Conservation (phyloP, 805 yeast species). For the Candida corydali region DNA sequence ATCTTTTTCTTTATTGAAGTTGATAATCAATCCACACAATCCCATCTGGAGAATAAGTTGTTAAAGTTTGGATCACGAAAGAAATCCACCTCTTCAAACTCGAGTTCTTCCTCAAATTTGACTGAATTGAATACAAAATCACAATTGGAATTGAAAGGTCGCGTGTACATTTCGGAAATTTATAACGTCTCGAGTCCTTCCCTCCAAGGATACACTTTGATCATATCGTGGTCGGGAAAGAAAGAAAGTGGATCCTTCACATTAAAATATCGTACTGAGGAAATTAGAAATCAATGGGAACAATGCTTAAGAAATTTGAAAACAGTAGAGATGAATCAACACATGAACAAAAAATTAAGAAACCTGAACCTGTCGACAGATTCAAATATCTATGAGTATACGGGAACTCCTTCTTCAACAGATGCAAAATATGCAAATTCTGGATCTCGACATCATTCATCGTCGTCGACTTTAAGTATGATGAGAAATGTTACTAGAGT, state of each 20-base stretch:
- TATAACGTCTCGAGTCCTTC: slow-evolving; percentile 37
- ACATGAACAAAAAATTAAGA: slow-evolving; percentile 31
- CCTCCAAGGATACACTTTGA: slow-evolving; percentile 50
- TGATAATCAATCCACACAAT: slow-evolving; percentile 12
- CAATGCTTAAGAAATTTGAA: slow-evolving; percentile 51
- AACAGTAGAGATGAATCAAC: slow-evolving; percentile 37
- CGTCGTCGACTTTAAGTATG: slow-evolving; percentile 42
- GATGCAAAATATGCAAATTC: slow-evolving; percentile 21
- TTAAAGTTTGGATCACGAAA: slow-evolving; percentile 49
- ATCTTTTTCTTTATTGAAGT: slow-evolving; percentile 45
- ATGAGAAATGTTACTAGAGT: slow-evolving; percentile 28
- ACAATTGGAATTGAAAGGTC: slow-evolving; percentile 63
- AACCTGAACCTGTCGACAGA: slow-evolving; percentile 24
- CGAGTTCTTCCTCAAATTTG: slow-evolving; percentile 30
- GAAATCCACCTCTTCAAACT: slow-evolving; percentile 28
- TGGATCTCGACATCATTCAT: slow-evolving; percentile 37
- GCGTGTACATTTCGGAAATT: slow-evolving; percentile 72
- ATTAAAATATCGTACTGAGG: slow-evolving; percentile 79
- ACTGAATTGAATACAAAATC: slow-evolving; percentile 27
- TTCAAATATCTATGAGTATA: slow-evolving; percentile 20
- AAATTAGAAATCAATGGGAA: slow-evolving; percentile 80
- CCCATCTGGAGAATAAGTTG: slow-evolving; percentile 28
- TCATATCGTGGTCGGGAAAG: slow-evolving; percentile 79
- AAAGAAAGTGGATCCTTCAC: slow-evolving; percentile 84
- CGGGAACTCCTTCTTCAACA: slow-evolving; percentile 7